phyloP scores from a whole-genome alignment of 2,329 filamentous ascomycete genomes.

The Emydomyces testavorans region DNA sequence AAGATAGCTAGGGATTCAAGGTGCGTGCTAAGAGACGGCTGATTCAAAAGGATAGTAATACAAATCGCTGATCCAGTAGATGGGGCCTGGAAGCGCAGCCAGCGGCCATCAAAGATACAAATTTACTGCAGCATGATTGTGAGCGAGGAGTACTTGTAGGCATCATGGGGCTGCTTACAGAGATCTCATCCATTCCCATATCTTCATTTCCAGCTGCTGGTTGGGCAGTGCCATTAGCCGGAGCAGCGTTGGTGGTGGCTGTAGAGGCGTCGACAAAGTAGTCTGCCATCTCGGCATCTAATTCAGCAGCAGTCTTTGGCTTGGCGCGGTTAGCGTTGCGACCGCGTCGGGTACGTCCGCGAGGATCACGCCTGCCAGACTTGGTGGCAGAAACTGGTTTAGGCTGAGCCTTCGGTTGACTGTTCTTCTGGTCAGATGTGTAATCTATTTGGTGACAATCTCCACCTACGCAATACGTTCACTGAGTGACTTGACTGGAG shows the following conservation, averaged over 20 bases:
- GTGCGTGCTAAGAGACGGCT: background rate
- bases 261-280: conserved; percentile 46
- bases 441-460: background rate
- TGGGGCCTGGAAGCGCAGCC: background rate
- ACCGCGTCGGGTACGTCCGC: conserved; percentile 42
- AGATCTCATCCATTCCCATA: conserved; percentile 47
- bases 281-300: conserved; percentile 95
- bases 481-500: conserved; percentile 60
- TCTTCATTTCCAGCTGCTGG: conserved; percentile 41
- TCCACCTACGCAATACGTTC: conserved; percentile 64
- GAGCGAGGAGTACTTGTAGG: conserved; percentile 7
- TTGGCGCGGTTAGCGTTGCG: conserved; percentile 57
- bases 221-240: conserved; percentile 38
- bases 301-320: conserved; percentile 83
- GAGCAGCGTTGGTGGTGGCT: conserved; percentile 36
- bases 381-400: conserved; percentile 72
- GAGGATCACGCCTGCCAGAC: conserved; percentile 41
- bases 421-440: conserved; percentile 15
- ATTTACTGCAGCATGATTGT: conserved; percentile 6
- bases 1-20: background rate
- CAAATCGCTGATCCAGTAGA: background rate
- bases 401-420: conserved; percentile 58
- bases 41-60: background rate
- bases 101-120: background rate
- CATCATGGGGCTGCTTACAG: conserved; percentile 29